Base-by-base conservation (phyloP, 306 rosid genomes). In the Fragaria vesca region DNA sequence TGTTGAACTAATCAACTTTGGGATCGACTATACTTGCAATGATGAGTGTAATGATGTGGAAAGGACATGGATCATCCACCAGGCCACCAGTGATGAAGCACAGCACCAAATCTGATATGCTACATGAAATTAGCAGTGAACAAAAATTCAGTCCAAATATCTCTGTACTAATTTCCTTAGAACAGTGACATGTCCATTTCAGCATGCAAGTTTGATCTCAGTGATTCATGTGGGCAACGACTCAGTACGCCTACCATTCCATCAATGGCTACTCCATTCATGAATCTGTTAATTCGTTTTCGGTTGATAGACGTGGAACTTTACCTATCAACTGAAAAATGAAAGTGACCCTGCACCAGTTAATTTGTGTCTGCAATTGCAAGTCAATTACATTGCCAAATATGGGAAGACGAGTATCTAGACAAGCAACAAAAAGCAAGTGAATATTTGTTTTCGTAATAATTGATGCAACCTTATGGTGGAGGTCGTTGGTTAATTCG, bases 41-140 rank as follows among this genome's bases (percentile, higher is more conserved):
- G 81, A 86, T 75, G 80, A 66, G 78, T 43, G 63, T 76, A 74
- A 85, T 84, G 81, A 87, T 75, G 88, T 73, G 50, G 12, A 69
- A 76, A 45, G 80, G 51, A 36, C 73, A 51, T 61, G 65, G 74
- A 86, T 85, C 85, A 69, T 83, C 83, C 57, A 73, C 66, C 26
- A 5, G 47, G 46, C 83, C 57, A 73, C 66, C 26, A 51, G 81
- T 73, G 83, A 67, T 46, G 55, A 28, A 28, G 40, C 67, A 62
- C 76, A 69, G 74, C 80, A 57, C 46, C 72, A 42, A 24, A 15
- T 40, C 55, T 7, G 46, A 40, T 54, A 13, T 32, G 36, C 55
- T 57, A 38, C 43, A 58, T 66, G 12, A 65, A 65, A 42, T 4
- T 17, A 61, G 69, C 46, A 52, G 40, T 42, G 73, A 73, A 76